phyloP scores from a whole-genome alignment of 164 flowering plant species.

The Tinospora cordifolia region DNA sequence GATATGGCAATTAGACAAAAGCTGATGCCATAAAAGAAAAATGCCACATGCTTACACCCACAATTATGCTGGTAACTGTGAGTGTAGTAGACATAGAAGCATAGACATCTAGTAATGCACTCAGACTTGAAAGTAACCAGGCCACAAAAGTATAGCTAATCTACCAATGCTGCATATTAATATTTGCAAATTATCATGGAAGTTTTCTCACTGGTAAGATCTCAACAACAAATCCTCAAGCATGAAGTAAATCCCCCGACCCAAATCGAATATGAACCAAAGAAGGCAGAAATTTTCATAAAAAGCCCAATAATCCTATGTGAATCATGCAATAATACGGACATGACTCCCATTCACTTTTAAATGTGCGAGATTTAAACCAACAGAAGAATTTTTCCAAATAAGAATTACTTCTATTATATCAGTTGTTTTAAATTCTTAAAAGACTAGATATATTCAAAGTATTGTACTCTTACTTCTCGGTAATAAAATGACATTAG shows the following conservation, averaged over 20 bases:
- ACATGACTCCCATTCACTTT: too few relatives aligned
- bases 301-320: not conserved
- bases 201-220: too few relatives aligned
- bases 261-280: not conserved
- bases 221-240: not conserved
- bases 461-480: not conserved
- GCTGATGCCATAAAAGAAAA: not conserved
- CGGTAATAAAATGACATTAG: not conserved
- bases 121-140: not conserved
- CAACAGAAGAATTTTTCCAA: not conserved
- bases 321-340: too few relatives aligned
- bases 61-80: too few relatives aligned
- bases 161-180: too few relatives aligned
- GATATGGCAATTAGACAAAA: not conserved
- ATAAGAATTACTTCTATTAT: not conserved
- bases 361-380: not conserved
- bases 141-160: not conserved
- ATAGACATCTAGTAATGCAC: not conserved
- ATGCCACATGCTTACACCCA: not conserved
- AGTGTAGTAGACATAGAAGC: not conserved
- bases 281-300: not conserved
- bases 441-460: not conserved
- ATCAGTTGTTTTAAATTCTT: not conserved
- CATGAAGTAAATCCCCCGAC: not conserved
- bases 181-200: too few relatives aligned